Evolutionary conservation across 139 green algal species (phyloP).

Genomic region (Mesostigma viride): DNA sequence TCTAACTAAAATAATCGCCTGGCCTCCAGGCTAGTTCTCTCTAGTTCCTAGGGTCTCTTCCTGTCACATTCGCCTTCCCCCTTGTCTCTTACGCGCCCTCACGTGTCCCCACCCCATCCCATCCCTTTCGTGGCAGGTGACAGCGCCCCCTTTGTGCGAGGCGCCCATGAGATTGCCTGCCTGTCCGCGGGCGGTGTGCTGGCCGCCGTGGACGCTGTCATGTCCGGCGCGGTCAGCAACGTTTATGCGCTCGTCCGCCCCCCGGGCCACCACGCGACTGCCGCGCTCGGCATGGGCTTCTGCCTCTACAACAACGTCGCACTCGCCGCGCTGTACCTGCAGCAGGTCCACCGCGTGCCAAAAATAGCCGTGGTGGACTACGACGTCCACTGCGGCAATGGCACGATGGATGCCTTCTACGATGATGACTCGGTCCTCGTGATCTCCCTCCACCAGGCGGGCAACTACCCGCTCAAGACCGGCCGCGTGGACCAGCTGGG

Average conservation of each 20-base stretch:
- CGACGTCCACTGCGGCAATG: constrained; percentile 89
- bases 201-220: constrained; percentile 14
- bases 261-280: constrained; percentile 80
- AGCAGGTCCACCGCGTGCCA: constrained; percentile 49
- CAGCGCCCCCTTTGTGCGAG: background rate
- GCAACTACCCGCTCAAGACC: constrained; percentile 10
- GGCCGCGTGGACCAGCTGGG: background rate
- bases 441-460: constrained; percentile 26
- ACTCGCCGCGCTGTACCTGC: constrained; percentile 75
- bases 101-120: too few species aligned
- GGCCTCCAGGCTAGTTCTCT: too few species aligned
- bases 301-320: constrained; percentile 90
- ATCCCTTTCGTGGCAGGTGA: too few species aligned
- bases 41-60: too few species aligned
- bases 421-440: too few species aligned
- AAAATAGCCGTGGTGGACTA: constrained; percentile 47
- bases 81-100: too few species aligned
- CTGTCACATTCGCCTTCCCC: too few species aligned
- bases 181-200: too few species aligned
- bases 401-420: constrained; percentile 59
- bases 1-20: too few species aligned
- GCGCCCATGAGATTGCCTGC: background rate
- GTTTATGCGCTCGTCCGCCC: constrained; percentile 80
- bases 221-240: constrained; percentile 37
- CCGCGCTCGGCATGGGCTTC: constrained; percentile 70